These are phyloP conservation scores for Curvularia sp. DNA, from an alignment of 2,329 filamentous ascomycete genomes.

Conservation along the genomic window DNA sequence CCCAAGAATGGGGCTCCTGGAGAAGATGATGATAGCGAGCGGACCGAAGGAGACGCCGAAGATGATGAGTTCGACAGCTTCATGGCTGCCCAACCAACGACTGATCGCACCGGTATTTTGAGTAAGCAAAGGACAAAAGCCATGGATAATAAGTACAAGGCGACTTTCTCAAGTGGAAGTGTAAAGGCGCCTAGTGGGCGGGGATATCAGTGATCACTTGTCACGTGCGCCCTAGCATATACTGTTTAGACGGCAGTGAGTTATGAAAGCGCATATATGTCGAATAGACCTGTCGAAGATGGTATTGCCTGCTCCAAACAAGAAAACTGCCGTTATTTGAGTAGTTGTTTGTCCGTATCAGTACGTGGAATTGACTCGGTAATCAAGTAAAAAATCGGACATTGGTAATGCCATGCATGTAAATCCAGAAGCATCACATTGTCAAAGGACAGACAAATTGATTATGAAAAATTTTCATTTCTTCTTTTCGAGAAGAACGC, in stretches of 20 bases:
- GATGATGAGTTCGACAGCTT: constrained; percentile 91
- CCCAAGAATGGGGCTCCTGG: constrained; percentile 39
- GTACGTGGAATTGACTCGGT: too few species aligned
- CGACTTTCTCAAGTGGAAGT: constrained; percentile 43
- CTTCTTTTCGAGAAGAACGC: constrained; percentile 17
- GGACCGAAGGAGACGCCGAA: constrained; percentile 66
- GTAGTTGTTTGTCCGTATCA: too few species aligned
- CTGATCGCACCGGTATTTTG: constrained; percentile 79
- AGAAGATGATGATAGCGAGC: constrained; percentile 73
- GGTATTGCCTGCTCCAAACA: neutral
- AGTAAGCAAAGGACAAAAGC: constrained; percentile 64
- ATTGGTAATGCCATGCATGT: neutral
- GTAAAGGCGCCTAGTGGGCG: constrained; percentile 32
- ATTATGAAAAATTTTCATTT: constrained; percentile 4
- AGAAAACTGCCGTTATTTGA: neutral
- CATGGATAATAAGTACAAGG: constrained; percentile 39
- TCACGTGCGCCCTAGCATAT: neutral
- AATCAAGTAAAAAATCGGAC: neutral
- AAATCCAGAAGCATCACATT: neutral
- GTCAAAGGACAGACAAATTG: neutral
- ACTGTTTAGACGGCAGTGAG: neutral
- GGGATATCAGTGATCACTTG: constrained; percentile 17
- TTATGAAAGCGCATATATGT: neutral
- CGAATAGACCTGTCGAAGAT: neutral
- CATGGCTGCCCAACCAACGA: constrained; percentile 88